Evolutionary conservation across 2,329 filamentous ascomycete species (phyloP).

Genomic region (Fusarium caatingaense): DNA sequence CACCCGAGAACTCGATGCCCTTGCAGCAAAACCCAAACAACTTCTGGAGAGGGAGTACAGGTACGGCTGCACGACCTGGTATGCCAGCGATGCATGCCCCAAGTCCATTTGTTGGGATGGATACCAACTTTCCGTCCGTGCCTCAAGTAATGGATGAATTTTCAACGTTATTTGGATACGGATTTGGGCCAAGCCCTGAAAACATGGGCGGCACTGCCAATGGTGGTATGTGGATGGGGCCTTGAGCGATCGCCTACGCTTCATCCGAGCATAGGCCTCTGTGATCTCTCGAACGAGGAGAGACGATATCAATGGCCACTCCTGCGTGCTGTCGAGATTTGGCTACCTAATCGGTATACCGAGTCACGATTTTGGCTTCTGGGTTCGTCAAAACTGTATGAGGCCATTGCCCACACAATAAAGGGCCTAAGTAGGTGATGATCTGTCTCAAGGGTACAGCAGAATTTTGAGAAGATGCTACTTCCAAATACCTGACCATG

Average conservation of each 20-base stretch:
- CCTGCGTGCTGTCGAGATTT: neutral
- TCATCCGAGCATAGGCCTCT: conserved; percentile 2
- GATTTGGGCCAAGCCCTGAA: conserved; percentile 49
- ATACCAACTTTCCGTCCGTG: conserved; percentile 53
- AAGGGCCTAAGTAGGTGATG: neutral
- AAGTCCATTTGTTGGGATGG: conserved; percentile 53
- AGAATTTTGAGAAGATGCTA: neutral
- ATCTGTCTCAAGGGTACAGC: neutral
- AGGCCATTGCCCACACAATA: neutral
- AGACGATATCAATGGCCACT: conserved; percentile 13
- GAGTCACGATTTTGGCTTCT: neutral
- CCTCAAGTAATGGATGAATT: conserved; percentile 55
- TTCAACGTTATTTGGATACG: conserved; percentile 49
- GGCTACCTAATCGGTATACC: neutral
- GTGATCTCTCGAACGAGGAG: neutral
- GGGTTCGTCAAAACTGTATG: neutral
- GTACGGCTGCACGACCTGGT: conserved; percentile 37
- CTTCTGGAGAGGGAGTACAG: conserved; percentile 40
- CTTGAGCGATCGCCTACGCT: conserved; percentile 28
- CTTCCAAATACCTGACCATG: neutral
- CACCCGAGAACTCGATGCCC: conserved; percentile 39
- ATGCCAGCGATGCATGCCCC: conserved; percentile 46
- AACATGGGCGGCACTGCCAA: conserved; percentile 43
- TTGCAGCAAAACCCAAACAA: conserved; percentile 39
- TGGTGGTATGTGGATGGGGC: conserved; percentile 46